Percentiles rank a stretch among this genome's conserved stretches.
Conservation (phyloP, 192 early-diverging fungal genomes). For the Coemansia sp. region DNA sequence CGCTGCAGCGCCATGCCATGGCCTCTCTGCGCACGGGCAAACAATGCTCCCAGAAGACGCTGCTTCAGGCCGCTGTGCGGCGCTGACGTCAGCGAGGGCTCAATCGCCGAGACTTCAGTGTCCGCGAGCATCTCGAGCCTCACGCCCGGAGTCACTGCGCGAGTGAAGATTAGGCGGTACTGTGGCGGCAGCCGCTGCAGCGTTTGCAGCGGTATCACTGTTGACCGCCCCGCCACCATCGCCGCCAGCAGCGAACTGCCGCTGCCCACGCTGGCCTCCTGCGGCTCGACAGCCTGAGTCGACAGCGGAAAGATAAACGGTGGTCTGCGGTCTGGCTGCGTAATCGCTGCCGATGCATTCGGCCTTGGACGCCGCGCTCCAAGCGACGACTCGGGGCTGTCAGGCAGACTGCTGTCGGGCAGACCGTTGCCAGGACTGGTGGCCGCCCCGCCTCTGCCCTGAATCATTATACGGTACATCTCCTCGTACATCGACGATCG, state of each 20-base stretch:
- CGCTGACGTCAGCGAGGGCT: conserved; percentile 39
- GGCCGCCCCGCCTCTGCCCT: neutral
- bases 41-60: conserved; percentile 42
- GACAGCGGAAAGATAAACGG: conserved; percentile 1
- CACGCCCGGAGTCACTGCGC: conserved; percentile 32
- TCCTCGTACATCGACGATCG: neutral
- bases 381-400: neutral
- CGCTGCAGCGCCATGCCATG: conserved; percentile 20
- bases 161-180: conserved; percentile 44
- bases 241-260: conserved; percentile 9
- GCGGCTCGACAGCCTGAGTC: neutral
- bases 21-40: conserved; percentile 26
- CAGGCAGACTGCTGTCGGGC: neutral
- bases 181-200: conserved; percentile 31
- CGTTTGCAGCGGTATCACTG: conserved; percentile 26
- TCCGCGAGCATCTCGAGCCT: conserved; percentile 39
- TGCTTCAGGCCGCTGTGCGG: conserved; percentile 52
- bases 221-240: conserved; percentile 1
- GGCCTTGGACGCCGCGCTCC: neutral
- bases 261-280: conserved; percentile 11
- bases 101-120: conserved; percentile 22
- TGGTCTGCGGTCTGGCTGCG: neutral
- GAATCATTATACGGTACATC: neutral
- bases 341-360: neutral
- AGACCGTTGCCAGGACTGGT: neutral